Base-by-base conservation (phyloP, 1,284 basidiomycete species). In the Cryptococcus amylolentus region DNA sequence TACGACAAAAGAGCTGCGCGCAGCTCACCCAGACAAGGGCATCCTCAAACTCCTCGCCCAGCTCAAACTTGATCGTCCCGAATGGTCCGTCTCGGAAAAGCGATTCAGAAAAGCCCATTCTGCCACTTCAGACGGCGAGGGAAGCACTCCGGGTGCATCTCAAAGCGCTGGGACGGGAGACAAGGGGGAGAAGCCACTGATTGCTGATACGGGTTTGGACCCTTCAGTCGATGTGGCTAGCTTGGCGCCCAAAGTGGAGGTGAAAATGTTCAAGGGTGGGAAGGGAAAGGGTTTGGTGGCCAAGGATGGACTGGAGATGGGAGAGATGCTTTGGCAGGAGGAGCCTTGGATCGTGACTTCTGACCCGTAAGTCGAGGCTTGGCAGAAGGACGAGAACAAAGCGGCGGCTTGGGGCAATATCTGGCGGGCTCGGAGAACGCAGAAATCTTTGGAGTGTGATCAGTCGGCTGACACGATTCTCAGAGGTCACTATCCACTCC, bases 281-380 rank as follows among this genome's bases (percentile, higher is more conserved):
- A 91, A 88, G 68, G 91, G 91, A 9, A 93, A 94, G 67, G 91
- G 91, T 0, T 79, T 94, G 31, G 83, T 93, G 1, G 88, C 89
- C 1, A 83, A 77, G 27, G 81, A 84, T 52, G 78, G 81, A 48
- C 86, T 93, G 56, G 74, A 78, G 12, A 81, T 84, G 64, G 89
- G 87, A 0, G 88, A 92, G 61, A 78, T 84, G 9, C 69, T 94
- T 5, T 94, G 91, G 88, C 87, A 85, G 58, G 91, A 94, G 70
- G 76, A 79, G 18, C 79, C 80, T 2, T 81, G 78, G 68, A 65
- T 80, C 18, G 72, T 58, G 46, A 71, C 60, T 57, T 66, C 73
- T 13, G 66, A 68, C 54, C 73, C 60, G 76, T 78, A 48, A 65
- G 78, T 26, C n/a, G 14, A 16, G 35, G 5, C 16, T 7, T 20